Conservation (phyloP, 371 early-diverging fungal genomes). For the Mortierella sp. region DNA sequence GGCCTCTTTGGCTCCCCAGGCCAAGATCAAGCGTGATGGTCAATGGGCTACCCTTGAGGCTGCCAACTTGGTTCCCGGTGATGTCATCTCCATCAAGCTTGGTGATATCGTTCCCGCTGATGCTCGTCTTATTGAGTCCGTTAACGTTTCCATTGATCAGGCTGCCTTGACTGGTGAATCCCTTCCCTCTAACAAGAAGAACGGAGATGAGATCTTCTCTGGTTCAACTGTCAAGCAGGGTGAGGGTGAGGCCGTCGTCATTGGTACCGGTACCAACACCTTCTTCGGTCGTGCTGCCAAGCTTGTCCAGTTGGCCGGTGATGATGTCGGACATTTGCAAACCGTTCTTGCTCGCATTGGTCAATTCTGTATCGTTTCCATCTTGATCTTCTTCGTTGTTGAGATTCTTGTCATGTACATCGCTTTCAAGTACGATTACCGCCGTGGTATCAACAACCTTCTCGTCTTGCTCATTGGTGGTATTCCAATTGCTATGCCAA, state of each 20-base stretch:
- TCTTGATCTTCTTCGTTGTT: slow-evolving; percentile 77
- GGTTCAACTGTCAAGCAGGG: slow-evolving; percentile 92
- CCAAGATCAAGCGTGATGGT: slow-evolving; percentile 75
- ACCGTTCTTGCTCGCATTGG: slow-evolving; percentile 90
- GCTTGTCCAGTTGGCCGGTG: slow-evolving; percentile 82
- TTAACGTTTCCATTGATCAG: slow-evolving; percentile 78
- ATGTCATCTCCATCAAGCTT: slow-evolving; percentile 77
- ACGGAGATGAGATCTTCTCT: slow-evolving; percentile 80
- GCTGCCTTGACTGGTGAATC: slow-evolving; percentile 90
- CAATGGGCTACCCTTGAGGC: slow-evolving; percentile 68
- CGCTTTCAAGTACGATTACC: slow-evolving; percentile 77
- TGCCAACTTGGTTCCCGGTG: slow-evolving; percentile 76
- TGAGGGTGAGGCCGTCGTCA: slow-evolving; percentile 89
- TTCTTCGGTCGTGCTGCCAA: slow-evolving; percentile 92
- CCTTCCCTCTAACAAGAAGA: slow-evolving; percentile 78
- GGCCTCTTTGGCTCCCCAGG: slow-evolving; percentile 80
- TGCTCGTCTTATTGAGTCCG: slow-evolving; percentile 64
- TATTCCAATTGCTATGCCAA: slow-evolving; percentile 86
- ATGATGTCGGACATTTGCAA: slow-evolving; percentile 93
- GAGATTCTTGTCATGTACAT: slow-evolving; percentile 87
- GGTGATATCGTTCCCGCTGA: slow-evolving; percentile 89
- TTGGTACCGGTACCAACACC: slow-evolving; percentile 86
- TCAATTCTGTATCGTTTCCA: slow-evolving; percentile 82
- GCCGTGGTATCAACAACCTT: slow-evolving; percentile 78
- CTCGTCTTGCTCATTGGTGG: slow-evolving; percentile 84